phyloP scores from a whole-genome alignment of 176 grass and related monocot genomes.

The Oryza officinalis region DNA sequence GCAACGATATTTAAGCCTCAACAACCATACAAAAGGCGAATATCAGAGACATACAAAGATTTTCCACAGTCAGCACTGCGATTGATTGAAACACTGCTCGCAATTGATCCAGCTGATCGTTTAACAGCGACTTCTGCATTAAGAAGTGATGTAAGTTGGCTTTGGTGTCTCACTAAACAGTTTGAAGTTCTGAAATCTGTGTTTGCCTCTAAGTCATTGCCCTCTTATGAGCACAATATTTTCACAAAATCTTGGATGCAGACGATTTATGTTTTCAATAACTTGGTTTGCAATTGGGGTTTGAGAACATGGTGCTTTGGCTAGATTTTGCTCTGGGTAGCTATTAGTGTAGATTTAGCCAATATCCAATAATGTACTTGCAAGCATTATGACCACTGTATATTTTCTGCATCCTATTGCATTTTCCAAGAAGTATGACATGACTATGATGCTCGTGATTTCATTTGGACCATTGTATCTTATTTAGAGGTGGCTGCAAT shows the following conservation, averaged over 20 bases:
- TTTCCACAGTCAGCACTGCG: conserved; percentile 73
- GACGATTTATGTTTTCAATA: background rate
- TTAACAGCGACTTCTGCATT: conserved; percentile 68
- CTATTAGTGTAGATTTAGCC: background rate
- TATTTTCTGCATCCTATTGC: conserved; percentile 1
- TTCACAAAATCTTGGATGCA: background rate
- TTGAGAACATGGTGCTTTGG: conserved; percentile 5
- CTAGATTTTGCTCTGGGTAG: conserved; percentile 19
- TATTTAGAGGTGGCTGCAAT: background rate
- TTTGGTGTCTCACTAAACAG: conserved; percentile 16
- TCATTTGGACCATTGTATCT: conserved; percentile 18
- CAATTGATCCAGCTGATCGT: conserved; percentile 81
- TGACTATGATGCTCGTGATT: background rate
- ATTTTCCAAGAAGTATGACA: conserved; percentile 4
- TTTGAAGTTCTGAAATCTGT: conserved; percentile 8
- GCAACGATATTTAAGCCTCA: conserved; percentile 90
- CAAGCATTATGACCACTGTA: conserved; percentile 2
- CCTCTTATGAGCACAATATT: background rate
- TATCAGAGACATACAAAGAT: conserved; percentile 74
- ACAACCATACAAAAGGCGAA: conserved; percentile 74
- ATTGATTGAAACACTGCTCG: conserved; percentile 75
- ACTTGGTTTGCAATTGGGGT: background rate
- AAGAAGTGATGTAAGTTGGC: conserved; percentile 70
- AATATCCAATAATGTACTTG: background rate
- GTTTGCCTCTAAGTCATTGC: conserved; percentile 16